A percentile compares a stretch with the other conserved stretches of the same genome.
phyloP scores from a whole-genome alignment of 495 filamentous ascomycete genomes.

The Hypoxylon trugodes region DNA sequence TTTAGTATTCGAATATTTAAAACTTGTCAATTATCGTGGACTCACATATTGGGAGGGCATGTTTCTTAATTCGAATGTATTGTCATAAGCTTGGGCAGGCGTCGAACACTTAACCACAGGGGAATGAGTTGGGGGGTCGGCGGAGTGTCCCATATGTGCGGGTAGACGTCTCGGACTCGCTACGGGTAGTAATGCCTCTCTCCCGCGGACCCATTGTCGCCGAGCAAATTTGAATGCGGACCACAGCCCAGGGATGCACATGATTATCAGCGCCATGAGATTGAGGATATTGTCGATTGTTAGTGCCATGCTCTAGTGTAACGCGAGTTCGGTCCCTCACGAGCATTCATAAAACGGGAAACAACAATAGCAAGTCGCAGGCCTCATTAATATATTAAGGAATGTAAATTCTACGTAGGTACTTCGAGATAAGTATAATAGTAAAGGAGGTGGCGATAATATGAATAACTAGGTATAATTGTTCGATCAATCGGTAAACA shows the following conservation, averaged over 20 bases:
- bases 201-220: background rate
- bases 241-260: background rate
- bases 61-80: background rate
- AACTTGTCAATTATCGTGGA: background rate
- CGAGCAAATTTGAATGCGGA: background rate
- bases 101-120: background rate
- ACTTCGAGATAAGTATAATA: no score
- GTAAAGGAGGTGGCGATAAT: no score
- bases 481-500: no score
- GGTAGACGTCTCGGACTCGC: background rate
- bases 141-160: no score
- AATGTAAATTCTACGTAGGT: no score
- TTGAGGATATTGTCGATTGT: background rate
- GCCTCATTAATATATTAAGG: no score
- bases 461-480: no score
- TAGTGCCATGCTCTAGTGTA: background rate
- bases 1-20: background rate
- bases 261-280: background rate
- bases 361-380: no score
- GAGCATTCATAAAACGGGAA: no score
- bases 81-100: background rate
- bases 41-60: background rate
- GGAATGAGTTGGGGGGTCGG: no score
- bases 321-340: no score
- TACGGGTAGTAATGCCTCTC: background rate